Conservation (phyloP, 2,329 filamentous ascomycete genomes). For the Thielaviopsis populi region DNA sequence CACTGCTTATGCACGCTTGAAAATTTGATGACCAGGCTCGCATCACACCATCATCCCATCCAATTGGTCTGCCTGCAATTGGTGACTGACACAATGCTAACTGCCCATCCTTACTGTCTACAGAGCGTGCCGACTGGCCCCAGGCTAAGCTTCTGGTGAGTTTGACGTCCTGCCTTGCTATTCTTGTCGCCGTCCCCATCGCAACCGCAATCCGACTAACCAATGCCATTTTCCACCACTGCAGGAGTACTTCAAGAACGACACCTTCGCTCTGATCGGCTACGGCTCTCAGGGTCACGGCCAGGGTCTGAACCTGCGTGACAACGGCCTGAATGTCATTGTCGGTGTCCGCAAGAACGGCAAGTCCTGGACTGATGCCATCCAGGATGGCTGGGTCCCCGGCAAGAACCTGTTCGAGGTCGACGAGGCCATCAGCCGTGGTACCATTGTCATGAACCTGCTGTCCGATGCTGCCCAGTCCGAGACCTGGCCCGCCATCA, state of each 20-base stretch:
- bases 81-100: constrained; percentile 5
- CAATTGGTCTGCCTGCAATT: background rate
- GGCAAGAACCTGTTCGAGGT: constrained; percentile 99
- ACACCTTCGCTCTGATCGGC: constrained; percentile 96
- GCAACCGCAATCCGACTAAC: constrained; percentile 4
- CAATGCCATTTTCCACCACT: background rate
- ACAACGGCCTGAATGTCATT: constrained; percentile 99
- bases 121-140: constrained; percentile 97
- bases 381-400: constrained; percentile 93
- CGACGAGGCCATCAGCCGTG: constrained; percentile 84
- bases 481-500: constrained; percentile 97
- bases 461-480: constrained; percentile 94
- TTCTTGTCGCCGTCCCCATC: background rate
- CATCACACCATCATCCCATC: background rate
- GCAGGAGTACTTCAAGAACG: constrained; percentile 98
- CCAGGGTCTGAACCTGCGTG: constrained; percentile 97
- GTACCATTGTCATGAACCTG: constrained; percentile 98
- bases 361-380: constrained; percentile 93
- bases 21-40: constrained; percentile 3
- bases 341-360: constrained; percentile 97
- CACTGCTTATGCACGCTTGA: background rate
- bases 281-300: constrained; percentile 97
- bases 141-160: constrained; percentile 91
- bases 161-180: constrained; percentile 22
- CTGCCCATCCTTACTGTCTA: constrained; percentile 16